Evolutionary conservation across 371 early-diverging fungal genomes (phyloP), one percentile per base, ranked within the genome.

Genomic region (Mycotypha africana): DNA sequence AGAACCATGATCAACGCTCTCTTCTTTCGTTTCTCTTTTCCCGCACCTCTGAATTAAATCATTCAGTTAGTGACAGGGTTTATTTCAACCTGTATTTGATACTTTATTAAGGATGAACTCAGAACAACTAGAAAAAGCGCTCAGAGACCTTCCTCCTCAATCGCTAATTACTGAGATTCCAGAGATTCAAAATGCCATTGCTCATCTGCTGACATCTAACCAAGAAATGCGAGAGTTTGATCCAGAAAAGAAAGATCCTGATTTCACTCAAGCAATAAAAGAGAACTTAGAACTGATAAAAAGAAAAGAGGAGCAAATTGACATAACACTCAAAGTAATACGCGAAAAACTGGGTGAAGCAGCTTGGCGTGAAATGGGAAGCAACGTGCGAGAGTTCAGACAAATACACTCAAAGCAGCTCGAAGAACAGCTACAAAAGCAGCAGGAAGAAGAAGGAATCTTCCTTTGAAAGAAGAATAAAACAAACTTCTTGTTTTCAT

Each of bases 121-220:
- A 6, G 28, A 14, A 31, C 59, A 51, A 22, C 37, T 68, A 23
- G 51, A 53, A 49, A 47, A 60, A 44, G 70, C 70, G 3, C 41
- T 72, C 20, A 45, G 51, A 6, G 54, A 67, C 42, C 32, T 72
- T 12, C 72, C 72, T 19, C 36, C 46, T 5, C 55, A 44, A 30
- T 59, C 68, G 8, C 52, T 72, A 4, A 51, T 72, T 15, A 56
- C 68, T 11, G 72, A 72, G 26, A 68, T 72, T 5, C 61, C 66
- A 0, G 51, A 57, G 31, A 42, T 65, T 14, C 68, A 67, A 51
- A 72, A 72, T 37, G 52, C 69, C 2, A 72, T 68, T 24, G 47
- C 49, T 8, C 73, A 72, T 37, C 30, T 72, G 10, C 25, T 56
- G 16, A 47, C 52, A 35, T 68, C 68, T 4, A 72, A 72, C 36